phyloP scores from a whole-genome alignment of 176 grass and related monocot species.

The Pontederia paniculata region DNA sequence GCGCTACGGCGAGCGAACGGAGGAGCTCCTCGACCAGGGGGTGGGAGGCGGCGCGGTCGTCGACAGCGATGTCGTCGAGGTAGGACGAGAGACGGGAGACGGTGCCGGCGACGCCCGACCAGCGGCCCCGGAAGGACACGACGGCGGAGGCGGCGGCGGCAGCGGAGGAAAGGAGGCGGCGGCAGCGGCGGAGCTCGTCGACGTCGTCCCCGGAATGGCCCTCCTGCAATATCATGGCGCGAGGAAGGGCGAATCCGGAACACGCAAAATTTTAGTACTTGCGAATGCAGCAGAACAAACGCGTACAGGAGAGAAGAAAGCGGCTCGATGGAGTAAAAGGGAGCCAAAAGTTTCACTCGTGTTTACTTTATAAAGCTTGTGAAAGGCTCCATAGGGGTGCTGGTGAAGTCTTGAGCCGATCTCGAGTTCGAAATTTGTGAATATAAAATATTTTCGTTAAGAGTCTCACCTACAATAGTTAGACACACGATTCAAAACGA shows the following conservation, averaged over 20 bases:
- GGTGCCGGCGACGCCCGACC: background rate
- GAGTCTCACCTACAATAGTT: no score
- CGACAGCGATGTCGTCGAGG: conserved; percentile 27
- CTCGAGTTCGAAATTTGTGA: no score
- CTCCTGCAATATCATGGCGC: conserved; percentile 4
- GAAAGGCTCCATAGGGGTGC: no score
- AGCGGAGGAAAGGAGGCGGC: conserved; percentile 24
- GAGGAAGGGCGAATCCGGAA: background rate
- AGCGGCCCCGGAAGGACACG: conserved; percentile 6
- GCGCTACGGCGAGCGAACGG: background rate
- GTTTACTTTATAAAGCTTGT: no score
- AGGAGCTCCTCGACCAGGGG: conserved; percentile 12
- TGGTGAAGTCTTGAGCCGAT: no score
- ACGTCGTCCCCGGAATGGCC: background rate
- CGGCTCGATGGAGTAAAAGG: no score
- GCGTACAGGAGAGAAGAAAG: no score
- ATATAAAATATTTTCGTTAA: no score
- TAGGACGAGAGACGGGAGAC: conserved; percentile 30
- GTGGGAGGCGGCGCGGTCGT: conserved; percentile 22
- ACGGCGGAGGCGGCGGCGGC: conserved; percentile 25
- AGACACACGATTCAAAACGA: no score
- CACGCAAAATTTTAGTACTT: background rate
- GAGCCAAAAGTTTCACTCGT: no score
- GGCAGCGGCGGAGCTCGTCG: conserved; percentile 28
- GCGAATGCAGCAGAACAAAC: no score